A percentile compares a stretch with the other conserved stretches of the same genome.
phyloP scores from a whole-genome alignment of 495 filamentous ascomycete species.

The Penicillium psychrofluorescens region DNA sequence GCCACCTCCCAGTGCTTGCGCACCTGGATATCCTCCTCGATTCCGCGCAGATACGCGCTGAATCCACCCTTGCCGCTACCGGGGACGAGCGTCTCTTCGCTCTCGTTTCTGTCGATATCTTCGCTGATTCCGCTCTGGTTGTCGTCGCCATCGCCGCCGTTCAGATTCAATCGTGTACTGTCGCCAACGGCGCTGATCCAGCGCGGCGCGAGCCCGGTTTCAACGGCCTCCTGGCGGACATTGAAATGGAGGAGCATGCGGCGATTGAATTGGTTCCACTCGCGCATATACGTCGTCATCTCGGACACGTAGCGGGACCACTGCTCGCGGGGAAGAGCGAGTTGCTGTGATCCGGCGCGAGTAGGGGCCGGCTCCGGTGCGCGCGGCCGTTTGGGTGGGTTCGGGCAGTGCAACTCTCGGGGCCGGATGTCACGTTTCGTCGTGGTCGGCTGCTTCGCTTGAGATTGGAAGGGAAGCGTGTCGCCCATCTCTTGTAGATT shows the following conservation, averaged over 20 bases:
- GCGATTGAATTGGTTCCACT: constrained; percentile 59
- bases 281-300: constrained; percentile 62
- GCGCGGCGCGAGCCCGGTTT: constrained; percentile 37
- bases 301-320: constrained; percentile 54
- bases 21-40: constrained; percentile 59
- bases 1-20: constrained; percentile 58
- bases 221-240: constrained; percentile 48
- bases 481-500: constrained; percentile 59
- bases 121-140: constrained; percentile 1
- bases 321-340: constrained; percentile 29
- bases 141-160: constrained; percentile 9
- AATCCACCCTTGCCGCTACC: constrained; percentile 37
- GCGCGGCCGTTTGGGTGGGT: constrained; percentile 51
- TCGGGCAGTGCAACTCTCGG: constrained; percentile 48
- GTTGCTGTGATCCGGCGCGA: constrained; percentile 15
- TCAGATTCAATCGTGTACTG: constrained; percentile 21
- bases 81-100: constrained; percentile 20
- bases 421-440: constrained; percentile 21
- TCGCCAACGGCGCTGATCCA: constrained; percentile 56
- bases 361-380: constrained; percentile 16
- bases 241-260: constrained; percentile 62
- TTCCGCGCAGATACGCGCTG: constrained; percentile 48
- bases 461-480: constrained; percentile 67
- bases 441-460: constrained; percentile 30
- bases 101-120: constrained; percentile 9